A percentile compares a stretch with the other conserved stretches of the same genome.
Evolutionary conservation across 331 rosid genomes (phyloP).

Genomic region (Telfairia occidentalis): DNA sequence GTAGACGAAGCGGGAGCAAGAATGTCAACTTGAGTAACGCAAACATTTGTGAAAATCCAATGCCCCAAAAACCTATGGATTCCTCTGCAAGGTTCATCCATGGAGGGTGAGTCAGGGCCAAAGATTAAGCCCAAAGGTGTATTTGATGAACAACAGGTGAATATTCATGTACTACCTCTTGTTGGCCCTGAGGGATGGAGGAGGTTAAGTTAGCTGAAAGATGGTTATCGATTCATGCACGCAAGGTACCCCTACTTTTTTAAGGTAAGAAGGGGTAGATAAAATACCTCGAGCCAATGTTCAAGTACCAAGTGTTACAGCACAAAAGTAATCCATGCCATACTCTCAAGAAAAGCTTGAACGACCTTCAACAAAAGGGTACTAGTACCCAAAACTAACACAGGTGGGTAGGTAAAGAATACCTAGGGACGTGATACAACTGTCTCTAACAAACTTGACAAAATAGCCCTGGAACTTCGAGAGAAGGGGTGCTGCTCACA

Average conservation of each 20-base stretch:
- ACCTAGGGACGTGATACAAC: too few relatives aligned
- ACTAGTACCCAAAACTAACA: too few relatives aligned
- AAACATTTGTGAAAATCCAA: too few relatives aligned
- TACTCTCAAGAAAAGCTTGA: too few relatives aligned
- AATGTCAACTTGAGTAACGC: too few relatives aligned
- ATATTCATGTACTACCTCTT: not conserved
- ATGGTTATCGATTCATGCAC: not conserved
- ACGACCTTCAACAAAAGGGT: too few relatives aligned
- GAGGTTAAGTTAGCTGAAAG: not conserved
- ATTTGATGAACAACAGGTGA: not conserved
- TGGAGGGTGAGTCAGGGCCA: not conserved
- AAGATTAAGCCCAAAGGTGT: not conserved
- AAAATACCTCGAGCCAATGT: too few relatives aligned
- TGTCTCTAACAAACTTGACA: not conserved
- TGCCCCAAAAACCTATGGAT: too few relatives aligned
- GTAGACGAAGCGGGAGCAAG: too few relatives aligned
- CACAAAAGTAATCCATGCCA: too few relatives aligned
- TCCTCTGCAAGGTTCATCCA: not conserved
- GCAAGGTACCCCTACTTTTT: not conserved
- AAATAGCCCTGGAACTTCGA: not conserved
- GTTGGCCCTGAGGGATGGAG: not conserved
- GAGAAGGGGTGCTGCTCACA: not conserved
- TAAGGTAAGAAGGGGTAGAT: not conserved
- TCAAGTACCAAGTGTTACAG: too few relatives aligned
- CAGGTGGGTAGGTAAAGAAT: too few relatives aligned